phyloP scores from a whole-genome alignment of 768 basidiomycete genomes.

The Russula brevipes region DNA sequence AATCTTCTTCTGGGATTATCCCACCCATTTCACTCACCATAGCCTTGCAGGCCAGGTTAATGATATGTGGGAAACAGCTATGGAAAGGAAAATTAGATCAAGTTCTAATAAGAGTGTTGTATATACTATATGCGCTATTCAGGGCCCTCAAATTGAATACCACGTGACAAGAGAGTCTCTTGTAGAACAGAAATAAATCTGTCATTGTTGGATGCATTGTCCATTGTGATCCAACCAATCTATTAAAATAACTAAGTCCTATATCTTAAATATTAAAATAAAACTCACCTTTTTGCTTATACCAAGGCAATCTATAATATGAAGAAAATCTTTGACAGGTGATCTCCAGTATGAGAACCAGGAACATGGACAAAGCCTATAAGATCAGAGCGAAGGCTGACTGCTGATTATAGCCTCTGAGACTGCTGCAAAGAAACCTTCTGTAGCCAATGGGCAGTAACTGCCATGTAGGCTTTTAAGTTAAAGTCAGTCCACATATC shows the following conservation, averaged over 20 bases:
- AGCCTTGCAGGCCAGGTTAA: not conserved
- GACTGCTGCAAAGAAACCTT: too few species aligned
- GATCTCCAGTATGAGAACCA: not conserved
- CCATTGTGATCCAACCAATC: not conserved
- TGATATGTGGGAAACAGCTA: slow-evolving; percentile 7
- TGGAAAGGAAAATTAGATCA: not conserved
- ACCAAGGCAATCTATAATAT: not conserved
- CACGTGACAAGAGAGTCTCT: too few species aligned
- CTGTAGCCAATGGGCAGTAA: slow-evolving; percentile 8
- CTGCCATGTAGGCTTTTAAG: not conserved
- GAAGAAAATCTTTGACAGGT: not conserved
- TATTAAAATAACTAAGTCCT: not conserved
- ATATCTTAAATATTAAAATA: not conserved
- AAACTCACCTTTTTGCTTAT: not conserved
- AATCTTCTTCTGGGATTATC: not conserved
- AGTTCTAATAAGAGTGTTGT: not conserved
- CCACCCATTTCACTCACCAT: not conserved
- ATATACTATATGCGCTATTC: not conserved
- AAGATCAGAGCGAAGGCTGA: not conserved
- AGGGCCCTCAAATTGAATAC: not conserved
- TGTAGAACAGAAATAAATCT: not conserved
- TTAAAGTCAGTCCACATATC: slow-evolving; percentile 1
- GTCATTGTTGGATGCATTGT: slow-evolving; percentile 1
- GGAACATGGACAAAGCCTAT: not conserved
- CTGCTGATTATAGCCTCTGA: not conserved